Conservation (phyloP, 1,284 basidiomycete genomes). For the Cerioporus squamosus region DNA sequence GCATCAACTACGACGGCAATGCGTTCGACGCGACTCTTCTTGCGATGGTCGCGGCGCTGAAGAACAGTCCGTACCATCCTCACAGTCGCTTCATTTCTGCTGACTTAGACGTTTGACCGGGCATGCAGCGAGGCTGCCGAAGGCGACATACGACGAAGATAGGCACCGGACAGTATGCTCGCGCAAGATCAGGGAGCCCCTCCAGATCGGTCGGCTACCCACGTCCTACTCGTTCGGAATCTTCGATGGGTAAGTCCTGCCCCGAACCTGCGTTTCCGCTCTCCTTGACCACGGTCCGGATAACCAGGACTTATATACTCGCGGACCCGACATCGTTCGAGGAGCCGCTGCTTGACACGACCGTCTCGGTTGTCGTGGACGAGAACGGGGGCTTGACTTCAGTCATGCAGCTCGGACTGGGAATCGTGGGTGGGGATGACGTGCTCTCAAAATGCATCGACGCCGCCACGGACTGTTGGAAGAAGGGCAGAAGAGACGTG, state of each 20-base stretch:
- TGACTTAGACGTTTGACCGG: not conserved
- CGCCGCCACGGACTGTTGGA: constrained; percentile 45
- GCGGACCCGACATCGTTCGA: constrained; percentile 91
- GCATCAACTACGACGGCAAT: constrained; percentile 97
- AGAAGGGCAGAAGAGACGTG: constrained; percentile 21
- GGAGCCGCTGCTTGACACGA: constrained; percentile 79
- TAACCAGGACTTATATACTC: constrained; percentile 64
- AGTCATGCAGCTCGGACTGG: constrained; percentile 63
- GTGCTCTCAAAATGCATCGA: constrained; percentile 50
- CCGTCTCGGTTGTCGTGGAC: constrained; percentile 69
- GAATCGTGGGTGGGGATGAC: constrained; percentile 38
- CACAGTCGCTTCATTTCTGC: too few species aligned
- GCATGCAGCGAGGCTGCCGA: constrained; percentile 71
- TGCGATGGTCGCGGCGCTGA: constrained; percentile 86
- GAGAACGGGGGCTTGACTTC: constrained; percentile 56
- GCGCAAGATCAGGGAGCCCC: constrained; percentile 49
- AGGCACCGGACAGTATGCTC: constrained; percentile 71
- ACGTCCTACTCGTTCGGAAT: constrained; percentile 80
- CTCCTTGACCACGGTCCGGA: not conserved
- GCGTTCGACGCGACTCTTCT: constrained; percentile 89
- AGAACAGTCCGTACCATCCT: constrained; percentile 66
- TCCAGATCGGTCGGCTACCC: constrained; percentile 57
- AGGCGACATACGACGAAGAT: constrained; percentile 76
- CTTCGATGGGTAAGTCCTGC: constrained; percentile 68
- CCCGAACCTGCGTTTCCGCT: not conserved